Evolutionary conservation across 805 yeast species (phyloP).

Genomic region (Myxozyma udenii): DNA sequence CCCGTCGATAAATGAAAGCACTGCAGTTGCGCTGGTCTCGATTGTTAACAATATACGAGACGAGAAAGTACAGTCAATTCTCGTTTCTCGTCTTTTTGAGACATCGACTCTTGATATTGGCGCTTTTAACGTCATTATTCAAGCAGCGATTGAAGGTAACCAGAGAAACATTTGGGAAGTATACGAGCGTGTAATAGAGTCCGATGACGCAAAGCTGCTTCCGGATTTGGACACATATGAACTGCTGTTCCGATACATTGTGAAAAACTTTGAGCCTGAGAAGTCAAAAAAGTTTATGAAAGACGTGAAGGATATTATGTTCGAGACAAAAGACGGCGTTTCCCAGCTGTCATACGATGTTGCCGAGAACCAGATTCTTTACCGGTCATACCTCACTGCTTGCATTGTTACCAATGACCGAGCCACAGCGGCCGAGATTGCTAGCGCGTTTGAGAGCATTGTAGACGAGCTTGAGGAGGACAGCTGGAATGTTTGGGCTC

Average conservation of each 20-base stretch:
- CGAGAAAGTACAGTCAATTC: conserved; percentile 11
- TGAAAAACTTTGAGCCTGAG: conserved; percentile 11
- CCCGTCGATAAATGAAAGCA: conserved; percentile 9
- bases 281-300: conserved; percentile 14
- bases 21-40: conserved; percentile 23
- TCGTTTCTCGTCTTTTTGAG: conserved; percentile 15
- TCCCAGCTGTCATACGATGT: conserved; percentile 15
- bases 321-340: conserved; percentile 5
- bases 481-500: conserved; percentile 40
- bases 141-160: conserved; percentile 22
- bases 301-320: conserved; percentile 6
- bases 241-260: conserved; percentile 23
- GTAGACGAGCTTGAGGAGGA: conserved; percentile 32
- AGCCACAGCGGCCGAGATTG: conserved; percentile 3
- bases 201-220: neutral
- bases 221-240: conserved; percentile 28
- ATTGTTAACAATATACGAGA: conserved; percentile 21
- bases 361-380: conserved; percentile 13
- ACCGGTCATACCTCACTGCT: conserved; percentile 24
- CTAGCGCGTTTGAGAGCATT: conserved; percentile 9
- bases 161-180: conserved; percentile 19
- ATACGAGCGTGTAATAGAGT: conserved; percentile 5
- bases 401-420: conserved; percentile 12
- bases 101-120: conserved; percentile 10
- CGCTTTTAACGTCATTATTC: conserved; percentile 25